These are phyloP conservation scores for Vachellia pachyceras DNA, from an alignment of 306 rosid species.

Conservation along the genomic window DNA sequence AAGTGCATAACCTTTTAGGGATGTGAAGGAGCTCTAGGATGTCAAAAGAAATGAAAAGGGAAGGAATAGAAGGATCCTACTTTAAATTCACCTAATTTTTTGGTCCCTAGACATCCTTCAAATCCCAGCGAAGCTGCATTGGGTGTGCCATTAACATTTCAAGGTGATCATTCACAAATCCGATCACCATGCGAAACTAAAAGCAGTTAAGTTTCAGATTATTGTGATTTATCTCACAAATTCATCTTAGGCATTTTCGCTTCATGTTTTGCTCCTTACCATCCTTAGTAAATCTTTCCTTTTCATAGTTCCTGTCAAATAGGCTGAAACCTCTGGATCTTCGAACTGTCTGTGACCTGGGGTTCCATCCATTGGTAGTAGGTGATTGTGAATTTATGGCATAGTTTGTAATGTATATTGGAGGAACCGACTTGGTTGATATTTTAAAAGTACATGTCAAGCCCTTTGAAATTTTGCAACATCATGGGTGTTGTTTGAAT, in stretches of 20 bases:
- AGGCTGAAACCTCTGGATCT: slow-evolving; percentile 23
- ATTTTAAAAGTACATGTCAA: not conserved
- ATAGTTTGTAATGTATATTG: slow-evolving; percentile 12
- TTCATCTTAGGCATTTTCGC: not conserved
- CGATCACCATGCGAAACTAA: not conserved
- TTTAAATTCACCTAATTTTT: not conserved
- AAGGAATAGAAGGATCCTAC: slow-evolving; percentile 27
- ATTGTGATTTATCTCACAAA: not conserved
- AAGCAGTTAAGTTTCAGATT: slow-evolving; percentile 6
- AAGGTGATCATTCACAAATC: not conserved
- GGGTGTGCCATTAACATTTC: slow-evolving; percentile 14
- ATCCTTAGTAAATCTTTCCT: slow-evolving; percentile 24
- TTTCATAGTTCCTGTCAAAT: slow-evolving; percentile 27
- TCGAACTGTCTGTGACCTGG: slow-evolving; percentile 24
- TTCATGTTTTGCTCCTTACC: slow-evolving; percentile 8
- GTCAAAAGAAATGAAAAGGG: slow-evolving; percentile 32
- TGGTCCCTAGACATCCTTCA: not conserved
- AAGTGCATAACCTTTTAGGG: not conserved
- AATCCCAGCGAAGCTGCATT: not conserved
- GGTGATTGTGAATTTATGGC: slow-evolving; percentile 7
- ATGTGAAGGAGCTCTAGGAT: slow-evolving; percentile 1
- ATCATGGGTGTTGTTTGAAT: slow-evolving; percentile 4
- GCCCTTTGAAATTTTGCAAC: too few relatives aligned
- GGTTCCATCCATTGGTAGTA: slow-evolving; percentile 14
- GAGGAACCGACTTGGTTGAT: slow-evolving; percentile 23